These are phyloP conservation scores for Alternaria atra DNA, from an alignment of 2,329 filamentous ascomycete species.

Conservation along the genomic window DNA sequence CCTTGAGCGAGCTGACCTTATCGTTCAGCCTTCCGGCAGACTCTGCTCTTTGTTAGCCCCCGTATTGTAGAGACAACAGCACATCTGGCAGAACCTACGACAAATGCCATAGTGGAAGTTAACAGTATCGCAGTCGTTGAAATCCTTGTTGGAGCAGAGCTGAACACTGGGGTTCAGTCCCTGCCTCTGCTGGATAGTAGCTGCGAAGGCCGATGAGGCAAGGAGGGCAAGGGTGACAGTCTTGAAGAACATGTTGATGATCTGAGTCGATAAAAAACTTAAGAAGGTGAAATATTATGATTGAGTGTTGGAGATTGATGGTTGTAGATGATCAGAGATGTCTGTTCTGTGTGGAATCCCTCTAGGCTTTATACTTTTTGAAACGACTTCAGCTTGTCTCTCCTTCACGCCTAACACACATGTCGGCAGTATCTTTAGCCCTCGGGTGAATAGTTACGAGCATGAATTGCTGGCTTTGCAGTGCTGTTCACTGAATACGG, in stretches of 20 bases:
- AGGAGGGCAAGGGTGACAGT: neutral
- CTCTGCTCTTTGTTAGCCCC: neutral
- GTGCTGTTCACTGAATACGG: neutral
- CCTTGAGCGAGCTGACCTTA: neutral
- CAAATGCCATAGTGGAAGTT: neutral
- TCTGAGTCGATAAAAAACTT: neutral
- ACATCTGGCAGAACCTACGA: neutral
- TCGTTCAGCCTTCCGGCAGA: neutral
- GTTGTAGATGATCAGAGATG: neutral
- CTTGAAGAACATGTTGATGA: neutral
- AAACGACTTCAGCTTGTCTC: rapidly evolving
- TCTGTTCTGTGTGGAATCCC: neutral
- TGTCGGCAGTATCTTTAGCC: neutral
- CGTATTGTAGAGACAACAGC: neutral
- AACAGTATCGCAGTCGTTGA: neutral
- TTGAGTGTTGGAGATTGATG: neutral
- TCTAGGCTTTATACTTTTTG: neutral
- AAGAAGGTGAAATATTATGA: neutral
- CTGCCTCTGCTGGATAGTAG: neutral
- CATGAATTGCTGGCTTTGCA: neutral
- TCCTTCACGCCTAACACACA: neutral
- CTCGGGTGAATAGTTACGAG: neutral
- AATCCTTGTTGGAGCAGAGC: neutral
- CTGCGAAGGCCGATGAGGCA: neutral
- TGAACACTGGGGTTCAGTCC: neutral